Evolutionary conservation across 768 basidiomycete genomes (phyloP).

Genomic region (Exidia glandulosa): DNA sequence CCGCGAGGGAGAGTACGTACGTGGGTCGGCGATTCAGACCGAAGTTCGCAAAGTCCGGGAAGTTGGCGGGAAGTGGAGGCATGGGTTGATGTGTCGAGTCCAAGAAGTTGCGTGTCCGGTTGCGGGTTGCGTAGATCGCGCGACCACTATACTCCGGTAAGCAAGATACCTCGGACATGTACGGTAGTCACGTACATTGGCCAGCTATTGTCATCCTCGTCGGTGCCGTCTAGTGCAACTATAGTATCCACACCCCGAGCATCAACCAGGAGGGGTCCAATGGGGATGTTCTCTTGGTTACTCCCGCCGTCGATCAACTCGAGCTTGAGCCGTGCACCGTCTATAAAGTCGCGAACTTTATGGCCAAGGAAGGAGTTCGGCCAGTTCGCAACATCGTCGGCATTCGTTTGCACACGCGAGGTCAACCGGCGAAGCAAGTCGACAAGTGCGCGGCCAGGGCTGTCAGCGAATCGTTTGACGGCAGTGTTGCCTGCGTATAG

Average conservation of each 20-base stretch:
- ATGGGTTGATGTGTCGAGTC: slow-evolving; percentile 45
- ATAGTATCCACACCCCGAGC: slow-evolving; percentile 62
- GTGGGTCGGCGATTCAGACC: slow-evolving; percentile 60
- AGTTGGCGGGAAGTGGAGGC: slow-evolving; percentile 48
- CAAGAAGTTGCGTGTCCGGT: slow-evolving; percentile 34
- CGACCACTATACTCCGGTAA: slow-evolving; percentile 35
- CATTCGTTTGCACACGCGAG: not conserved
- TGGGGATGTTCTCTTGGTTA: slow-evolving; percentile 59
- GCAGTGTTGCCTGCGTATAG: slow-evolving; percentile 34
- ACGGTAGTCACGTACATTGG: slow-evolving; percentile 41
- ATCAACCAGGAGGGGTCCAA: slow-evolving; percentile 60
- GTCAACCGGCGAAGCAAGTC: not conserved
- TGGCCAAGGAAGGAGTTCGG: slow-evolving; percentile 26
- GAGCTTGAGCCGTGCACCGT: slow-evolving; percentile 40
- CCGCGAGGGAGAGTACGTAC: not conserved
- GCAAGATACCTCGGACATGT: not conserved
- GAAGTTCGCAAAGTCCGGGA: slow-evolving; percentile 40
- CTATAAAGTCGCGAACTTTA: slow-evolving; percentile 31
- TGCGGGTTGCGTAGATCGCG: slow-evolving; percentile 31
- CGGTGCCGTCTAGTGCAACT: slow-evolving; percentile 59
- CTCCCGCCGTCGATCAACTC: slow-evolving; percentile 63
- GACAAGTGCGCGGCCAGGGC: slow-evolving; percentile 14
- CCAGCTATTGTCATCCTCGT: slow-evolving; percentile 50
- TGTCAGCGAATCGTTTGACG: slow-evolving; percentile 27
- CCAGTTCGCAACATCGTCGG: slow-evolving; percentile 56